Evolutionary conservation across 2,329 filamentous ascomycete species (phyloP).

Genomic region (Microascus cirrosus): DNA sequence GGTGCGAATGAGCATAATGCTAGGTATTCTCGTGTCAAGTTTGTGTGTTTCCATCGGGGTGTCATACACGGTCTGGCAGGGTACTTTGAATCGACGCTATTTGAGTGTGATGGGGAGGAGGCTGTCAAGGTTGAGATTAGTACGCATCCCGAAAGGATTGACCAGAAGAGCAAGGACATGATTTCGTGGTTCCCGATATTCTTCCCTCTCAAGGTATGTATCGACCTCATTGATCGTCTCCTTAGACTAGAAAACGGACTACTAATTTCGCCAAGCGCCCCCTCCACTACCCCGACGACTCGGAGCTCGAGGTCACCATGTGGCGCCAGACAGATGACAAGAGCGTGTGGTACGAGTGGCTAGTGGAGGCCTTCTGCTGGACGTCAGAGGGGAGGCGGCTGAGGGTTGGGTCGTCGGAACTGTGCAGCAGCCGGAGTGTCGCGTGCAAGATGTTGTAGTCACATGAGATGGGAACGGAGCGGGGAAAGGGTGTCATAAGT

Average conservation of each 20-base stretch:
- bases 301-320: constrained; percentile 84
- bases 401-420: constrained; percentile 53
- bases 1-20: constrained; percentile 88
- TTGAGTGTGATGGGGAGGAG: constrained; percentile 38
- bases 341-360: constrained; percentile 98
- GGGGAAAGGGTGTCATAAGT: not conserved
- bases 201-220: constrained; percentile 80
- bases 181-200: constrained; percentile 99
- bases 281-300: constrained; percentile 71
- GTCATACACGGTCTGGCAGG: constrained; percentile 85
- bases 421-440: constrained; percentile 59
- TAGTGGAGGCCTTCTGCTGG: constrained; percentile 73
- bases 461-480: not conserved
- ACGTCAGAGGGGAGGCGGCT: constrained; percentile 48
- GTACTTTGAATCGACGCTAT: constrained; percentile 96
- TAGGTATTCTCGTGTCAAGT: constrained; percentile 66
- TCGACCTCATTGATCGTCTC: not conserved
- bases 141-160: constrained; percentile 86
- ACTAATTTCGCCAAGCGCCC: constrained; percentile 49
- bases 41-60: constrained; percentile 67
- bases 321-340: constrained; percentile 92
- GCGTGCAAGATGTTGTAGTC: constrained; percentile 51
- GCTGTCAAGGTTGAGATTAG: constrained; percentile 67
- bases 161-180: constrained; percentile 91
- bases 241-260: not conserved